Evolutionary conservation across 2,329 filamentous ascomycete species (phyloP).

Genomic region (Botrytis elliptica): DNA sequence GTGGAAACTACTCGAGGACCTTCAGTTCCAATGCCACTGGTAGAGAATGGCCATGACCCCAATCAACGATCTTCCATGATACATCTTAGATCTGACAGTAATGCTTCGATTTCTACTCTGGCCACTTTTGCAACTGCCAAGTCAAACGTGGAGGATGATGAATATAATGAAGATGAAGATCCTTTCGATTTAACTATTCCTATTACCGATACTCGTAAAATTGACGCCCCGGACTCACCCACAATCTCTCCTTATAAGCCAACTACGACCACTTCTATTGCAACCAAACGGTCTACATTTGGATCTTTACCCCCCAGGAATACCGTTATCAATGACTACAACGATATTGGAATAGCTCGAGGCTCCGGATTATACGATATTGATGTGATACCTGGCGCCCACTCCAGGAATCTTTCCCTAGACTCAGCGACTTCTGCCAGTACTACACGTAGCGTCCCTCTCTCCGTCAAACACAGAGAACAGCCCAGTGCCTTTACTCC

Average conservation of each 20-base stretch:
- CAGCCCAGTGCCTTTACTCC: constrained; percentile 20
- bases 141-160: constrained; percentile 46
- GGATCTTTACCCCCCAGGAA: constrained; percentile 27
- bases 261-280: constrained; percentile 25
- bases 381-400: constrained; percentile 52
- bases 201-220: background rate
- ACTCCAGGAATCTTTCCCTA: constrained; percentile 42
- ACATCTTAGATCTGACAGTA: constrained; percentile 53
- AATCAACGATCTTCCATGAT: constrained; percentile 29
- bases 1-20: constrained; percentile 58
- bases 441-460: constrained; percentile 61
- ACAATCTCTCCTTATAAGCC: constrained; percentile 13
- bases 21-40: constrained; percentile 22
- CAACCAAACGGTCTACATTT: constrained; percentile 36
- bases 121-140: constrained; percentile 64
- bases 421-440: constrained; percentile 47
- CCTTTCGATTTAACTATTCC: constrained; percentile 23
- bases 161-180: constrained; percentile 42
- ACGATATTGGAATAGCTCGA: constrained; percentile 24
- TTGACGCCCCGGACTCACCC: background rate
- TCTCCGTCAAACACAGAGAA: constrained; percentile 52
- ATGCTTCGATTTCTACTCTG: constrained; percentile 59
- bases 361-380: constrained; percentile 26
- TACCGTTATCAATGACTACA: constrained; percentile 19
- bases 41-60: constrained; percentile 13